Conservation (phyloP, 768 basidiomycete species). For the Mycena venus region DNA sequence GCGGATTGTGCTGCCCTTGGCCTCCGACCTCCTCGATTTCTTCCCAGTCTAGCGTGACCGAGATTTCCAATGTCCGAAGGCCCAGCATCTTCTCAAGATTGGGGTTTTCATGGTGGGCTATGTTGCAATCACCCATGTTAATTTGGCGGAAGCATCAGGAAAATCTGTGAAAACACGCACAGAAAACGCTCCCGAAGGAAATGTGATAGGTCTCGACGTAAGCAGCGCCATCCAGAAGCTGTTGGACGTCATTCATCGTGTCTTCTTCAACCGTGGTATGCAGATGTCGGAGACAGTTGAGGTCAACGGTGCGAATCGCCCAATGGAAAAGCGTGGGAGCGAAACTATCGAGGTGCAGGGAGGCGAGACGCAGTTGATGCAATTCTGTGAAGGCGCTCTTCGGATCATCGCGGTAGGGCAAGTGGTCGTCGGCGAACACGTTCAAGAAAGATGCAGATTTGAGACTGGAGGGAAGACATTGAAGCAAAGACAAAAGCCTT, state of each 20-base stretch:
- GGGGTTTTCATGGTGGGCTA: not conserved
- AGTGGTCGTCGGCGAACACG: not conserved
- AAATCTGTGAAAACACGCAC: not conserved
- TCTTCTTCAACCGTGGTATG: slow-evolving; percentile 6
- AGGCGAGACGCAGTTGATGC: slow-evolving; percentile 9
- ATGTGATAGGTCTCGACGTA: slow-evolving; percentile 3
- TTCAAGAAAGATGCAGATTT: slow-evolving; percentile 2
- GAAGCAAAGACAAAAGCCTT: not conserved
- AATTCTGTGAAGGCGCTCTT: not conserved
- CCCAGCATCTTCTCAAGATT: slow-evolving; percentile 9
- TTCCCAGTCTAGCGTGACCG: not conserved
- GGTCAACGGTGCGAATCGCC: no score
- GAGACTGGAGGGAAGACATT: no score
- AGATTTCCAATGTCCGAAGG: slow-evolving; percentile 17
- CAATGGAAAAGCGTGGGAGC: slow-evolving; percentile 6
- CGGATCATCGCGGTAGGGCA: not conserved
- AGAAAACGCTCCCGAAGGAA: not conserved
- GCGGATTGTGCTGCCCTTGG: slow-evolving; percentile 5
- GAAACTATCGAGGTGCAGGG: not conserved
- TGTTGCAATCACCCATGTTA: not conserved
- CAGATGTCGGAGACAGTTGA: slow-evolving; percentile 9
- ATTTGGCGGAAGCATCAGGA: not conserved
- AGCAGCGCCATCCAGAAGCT: not conserved
- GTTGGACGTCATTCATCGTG: not conserved
- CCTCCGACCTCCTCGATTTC: slow-evolving; percentile 1